Evolutionary conservation across 768 basidiomycete genomes (phyloP), one percentile per base, ranked within the genome.

Genomic region (Auricularia cornea): DNA sequence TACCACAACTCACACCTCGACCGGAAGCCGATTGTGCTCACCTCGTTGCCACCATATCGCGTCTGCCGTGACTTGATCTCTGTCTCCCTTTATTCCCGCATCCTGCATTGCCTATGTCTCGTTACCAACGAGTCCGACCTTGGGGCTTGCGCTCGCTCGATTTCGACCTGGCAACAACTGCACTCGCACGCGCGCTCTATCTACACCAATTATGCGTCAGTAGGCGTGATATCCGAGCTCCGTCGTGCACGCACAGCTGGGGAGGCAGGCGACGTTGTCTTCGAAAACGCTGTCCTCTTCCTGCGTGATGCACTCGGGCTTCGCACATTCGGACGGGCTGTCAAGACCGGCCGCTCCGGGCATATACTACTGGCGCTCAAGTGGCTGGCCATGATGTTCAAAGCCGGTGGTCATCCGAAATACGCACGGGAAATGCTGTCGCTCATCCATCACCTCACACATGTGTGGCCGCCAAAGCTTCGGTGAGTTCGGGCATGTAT

Each of bases 1-100:
- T 78, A 73, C 61, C 74, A 77, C 60, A 79, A 78, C 66, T 71
- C 72, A 0, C 60, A 66, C 2, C 72, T 79, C 0, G 66, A 71
- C 35, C 68, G 70, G 14, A 69, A 71, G 23, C 72, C 72, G 2
- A 71, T 75, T 41, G 63, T 70, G 0, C 51, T 70, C 3, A 66
- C 68, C 29, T 72, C 70, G 0, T 65, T 74, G 16, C 72, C 70
- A 0, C 69, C 73, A 72, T 48, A 71, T 63, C 70, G 70, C 28
- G 71, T 69, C 3, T 70, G 69, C 32, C 69, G 72, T 2, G 73
- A 74, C 59, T 66, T 74, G 3, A 69, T 71, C 59, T 70, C 72
- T 59, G 67, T 70, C 23, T 73, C 72, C 0, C 69, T 75, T 4
- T 72, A 70, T 60, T 69, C 70, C 0, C 69, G 73, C 20, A 62